Conservation (phyloP, 495 filamentous ascomycete species). For the Ascodesmis nigricans region DNA sequence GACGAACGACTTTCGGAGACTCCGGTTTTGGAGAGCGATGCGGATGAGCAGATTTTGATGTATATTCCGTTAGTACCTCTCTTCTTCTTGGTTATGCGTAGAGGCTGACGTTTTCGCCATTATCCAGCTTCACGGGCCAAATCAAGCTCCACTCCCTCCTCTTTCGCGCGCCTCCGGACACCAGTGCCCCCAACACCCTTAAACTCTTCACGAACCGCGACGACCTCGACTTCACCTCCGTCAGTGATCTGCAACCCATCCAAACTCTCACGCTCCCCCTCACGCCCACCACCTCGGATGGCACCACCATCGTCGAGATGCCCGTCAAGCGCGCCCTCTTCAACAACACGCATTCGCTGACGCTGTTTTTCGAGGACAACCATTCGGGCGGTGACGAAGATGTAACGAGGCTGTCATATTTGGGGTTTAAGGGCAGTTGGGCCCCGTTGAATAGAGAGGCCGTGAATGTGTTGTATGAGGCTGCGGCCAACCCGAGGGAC, state of each 20-base stretch:
- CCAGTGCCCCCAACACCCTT: conserved; percentile 56
- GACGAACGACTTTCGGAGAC: conserved; percentile 44
- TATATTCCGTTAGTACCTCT: conserved; percentile 56
- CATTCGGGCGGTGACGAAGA: conserved; percentile 35
- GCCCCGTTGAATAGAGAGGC: conserved; percentile 68
- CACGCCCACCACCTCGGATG: conserved; percentile 28
- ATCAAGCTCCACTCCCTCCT: conserved; percentile 78
- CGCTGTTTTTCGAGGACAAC: conserved; percentile 67
- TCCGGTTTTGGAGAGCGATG: conserved; percentile 61
- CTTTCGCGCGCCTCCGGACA: conserved; percentile 47
- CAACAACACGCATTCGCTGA: conserved; percentile 51
- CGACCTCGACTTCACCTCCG: conserved; percentile 62
- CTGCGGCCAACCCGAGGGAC: conserved; percentile 74
- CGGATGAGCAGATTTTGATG: conserved; percentile 84
- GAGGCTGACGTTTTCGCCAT: no score
- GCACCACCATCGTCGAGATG: conserved; percentile 68
- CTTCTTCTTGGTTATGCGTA: no score
- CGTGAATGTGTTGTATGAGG: conserved; percentile 71
- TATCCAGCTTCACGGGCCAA: conserved; percentile 70
- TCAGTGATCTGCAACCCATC: conserved; percentile 42
- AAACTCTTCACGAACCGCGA: conserved; percentile 69
- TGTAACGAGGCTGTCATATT: conserved; percentile 52
- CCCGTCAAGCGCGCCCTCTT: conserved; percentile 72
- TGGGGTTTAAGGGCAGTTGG: conserved; percentile 87
- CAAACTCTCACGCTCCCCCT: conserved; percentile 48